Percentiles rank a stretch among this genome's conserved stretches.
Conservation (phyloP, 257 asterid genomes). For the Verbena officinalis region DNA sequence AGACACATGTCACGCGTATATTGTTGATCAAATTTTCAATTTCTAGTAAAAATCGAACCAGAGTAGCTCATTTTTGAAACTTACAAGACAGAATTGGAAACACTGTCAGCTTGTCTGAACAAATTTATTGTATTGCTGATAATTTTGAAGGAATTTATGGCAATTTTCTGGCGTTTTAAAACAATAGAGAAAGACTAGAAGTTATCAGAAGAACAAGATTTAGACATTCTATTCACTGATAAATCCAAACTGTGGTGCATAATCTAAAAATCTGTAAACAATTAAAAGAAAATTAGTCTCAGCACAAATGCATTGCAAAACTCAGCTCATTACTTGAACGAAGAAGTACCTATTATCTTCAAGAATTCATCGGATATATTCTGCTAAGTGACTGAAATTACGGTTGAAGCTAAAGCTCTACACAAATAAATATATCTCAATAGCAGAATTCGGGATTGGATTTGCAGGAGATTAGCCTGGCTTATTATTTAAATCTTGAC, state of each 20-base stretch:
- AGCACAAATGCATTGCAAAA: neutral
- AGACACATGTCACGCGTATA: too few relatives aligned
- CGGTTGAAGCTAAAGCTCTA: too few relatives aligned
- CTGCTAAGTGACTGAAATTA: too few relatives aligned
- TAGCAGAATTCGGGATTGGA: too few relatives aligned
- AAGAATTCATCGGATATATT: neutral
- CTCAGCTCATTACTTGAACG: neutral
- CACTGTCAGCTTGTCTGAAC: too few relatives aligned
- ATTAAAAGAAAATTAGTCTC: neutral
- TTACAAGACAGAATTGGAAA: too few relatives aligned
- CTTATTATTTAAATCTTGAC: slow-evolving; percentile 33
- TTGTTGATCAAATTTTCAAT: too few relatives aligned
- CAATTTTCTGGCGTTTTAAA: neutral
- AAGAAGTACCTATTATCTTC: neutral
- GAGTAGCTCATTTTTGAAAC: too few relatives aligned
- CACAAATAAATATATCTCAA: too few relatives aligned
- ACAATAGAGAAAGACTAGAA: neutral
- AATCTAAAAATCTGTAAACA: neutral
- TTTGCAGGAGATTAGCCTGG: slow-evolving; percentile 13
- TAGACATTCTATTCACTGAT: neutral
- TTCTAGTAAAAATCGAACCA: too few relatives aligned
- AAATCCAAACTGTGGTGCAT: neutral
- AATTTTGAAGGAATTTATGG: too few relatives aligned
- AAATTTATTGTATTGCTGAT: too few relatives aligned
- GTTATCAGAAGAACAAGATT: neutral